These are phyloP conservation scores for Eutrema yunnanense DNA, from an alignment of 345 rosid species.

Conservation along the genomic window DNA sequence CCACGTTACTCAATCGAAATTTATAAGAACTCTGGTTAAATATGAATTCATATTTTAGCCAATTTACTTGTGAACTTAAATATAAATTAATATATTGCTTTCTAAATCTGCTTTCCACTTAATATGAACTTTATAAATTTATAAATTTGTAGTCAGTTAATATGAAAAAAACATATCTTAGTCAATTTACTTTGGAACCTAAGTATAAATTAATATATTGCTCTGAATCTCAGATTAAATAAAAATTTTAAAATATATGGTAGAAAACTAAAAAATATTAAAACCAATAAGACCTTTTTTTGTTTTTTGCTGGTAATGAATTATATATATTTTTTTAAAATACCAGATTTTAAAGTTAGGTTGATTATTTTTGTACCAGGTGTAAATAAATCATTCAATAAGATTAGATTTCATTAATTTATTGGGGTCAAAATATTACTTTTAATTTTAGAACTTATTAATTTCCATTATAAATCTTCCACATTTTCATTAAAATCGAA, in stretches of 20 bases:
- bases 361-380: not conserved
- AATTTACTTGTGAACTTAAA: not conserved
- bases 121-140: too few species aligned
- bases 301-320: not conserved
- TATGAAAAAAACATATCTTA: not conserved
- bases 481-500: not conserved
- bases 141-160: not conserved
- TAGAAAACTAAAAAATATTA: not conserved
- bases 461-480: not conserved
- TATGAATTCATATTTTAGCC: not conserved
- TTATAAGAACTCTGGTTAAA: not conserved
- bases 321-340: not conserved
- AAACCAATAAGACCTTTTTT: not conserved
- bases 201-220: not conserved
- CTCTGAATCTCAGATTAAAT: not conserved
- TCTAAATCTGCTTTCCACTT: not conserved
- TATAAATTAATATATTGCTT: not conserved
- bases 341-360: not conserved
- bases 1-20: not conserved
- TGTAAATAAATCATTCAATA: not conserved
- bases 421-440: not conserved
- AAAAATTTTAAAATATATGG: not conserved
- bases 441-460: not conserved
- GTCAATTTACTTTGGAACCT: not conserved
- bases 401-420: not conserved